Evolutionary conservation across 139 green algal genomes (phyloP).

Genomic region (Coccomyxa sp.): DNA sequence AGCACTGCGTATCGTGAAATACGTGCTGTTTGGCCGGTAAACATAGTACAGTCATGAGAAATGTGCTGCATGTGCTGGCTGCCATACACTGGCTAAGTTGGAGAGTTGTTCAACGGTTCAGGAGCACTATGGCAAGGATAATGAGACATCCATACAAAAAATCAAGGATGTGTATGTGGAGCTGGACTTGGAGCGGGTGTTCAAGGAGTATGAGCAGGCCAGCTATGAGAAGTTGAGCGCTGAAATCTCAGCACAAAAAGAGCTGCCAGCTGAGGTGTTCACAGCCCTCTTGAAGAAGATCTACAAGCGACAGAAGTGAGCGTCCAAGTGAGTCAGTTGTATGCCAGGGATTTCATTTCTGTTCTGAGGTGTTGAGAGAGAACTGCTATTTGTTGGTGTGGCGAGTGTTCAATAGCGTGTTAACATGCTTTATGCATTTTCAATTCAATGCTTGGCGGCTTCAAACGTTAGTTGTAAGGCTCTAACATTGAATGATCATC

Average conservation of each 20-base stretch:
- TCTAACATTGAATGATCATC: too few relatives aligned
- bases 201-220: constrained; percentile 82
- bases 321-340: too few relatives aligned
- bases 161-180: constrained; percentile 91
- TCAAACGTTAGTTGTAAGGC: too few relatives aligned
- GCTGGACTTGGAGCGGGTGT: constrained; percentile 76
- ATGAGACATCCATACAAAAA: constrained; percentile 57
- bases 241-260: constrained; percentile 73
- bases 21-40: background rate
- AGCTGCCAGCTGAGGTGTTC: constrained; percentile 82
- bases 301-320: constrained; percentile 93
- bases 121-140: constrained; percentile 86
- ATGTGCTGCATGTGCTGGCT: background rate
- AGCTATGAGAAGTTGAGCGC: constrained; percentile 52
- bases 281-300: constrained; percentile 88
- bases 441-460: too few relatives aligned
- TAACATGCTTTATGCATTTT: too few relatives aligned
- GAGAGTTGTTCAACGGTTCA: constrained; percentile 23
- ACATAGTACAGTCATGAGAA: background rate
- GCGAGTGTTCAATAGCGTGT: too few relatives aligned
- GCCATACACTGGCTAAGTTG: background rate
- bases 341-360: too few relatives aligned
- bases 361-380: too few relatives aligned
- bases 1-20: background rate
- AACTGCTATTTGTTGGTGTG: too few relatives aligned